Evolutionary conservation across 345 rosid species (phyloP).

Genomic region (Geranium rotundifolium): DNA sequence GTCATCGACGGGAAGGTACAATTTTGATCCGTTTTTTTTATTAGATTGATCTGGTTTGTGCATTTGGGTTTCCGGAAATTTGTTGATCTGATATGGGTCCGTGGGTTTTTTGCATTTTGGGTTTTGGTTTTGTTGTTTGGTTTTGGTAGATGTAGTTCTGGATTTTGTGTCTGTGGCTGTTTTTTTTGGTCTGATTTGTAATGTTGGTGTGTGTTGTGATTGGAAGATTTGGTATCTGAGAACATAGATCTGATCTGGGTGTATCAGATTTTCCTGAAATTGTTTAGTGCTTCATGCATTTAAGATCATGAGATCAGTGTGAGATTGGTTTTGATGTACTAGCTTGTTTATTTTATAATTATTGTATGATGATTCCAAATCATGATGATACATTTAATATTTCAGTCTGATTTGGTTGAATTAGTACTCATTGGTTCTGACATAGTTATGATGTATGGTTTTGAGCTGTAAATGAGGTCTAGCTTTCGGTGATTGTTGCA

Average conservation of each 20-base stretch:
- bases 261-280: no score
- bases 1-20: constrained; percentile 77
- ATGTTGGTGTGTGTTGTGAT: not conserved
- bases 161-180: not conserved
- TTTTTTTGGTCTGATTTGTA: not conserved
- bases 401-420: no score
- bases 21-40: not conserved
- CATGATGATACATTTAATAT: not conserved
- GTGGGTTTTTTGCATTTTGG: not conserved
- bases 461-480: no score
- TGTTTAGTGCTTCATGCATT: no score
- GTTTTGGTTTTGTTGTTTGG: not conserved
- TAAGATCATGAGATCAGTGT: no score
- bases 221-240: not conserved
- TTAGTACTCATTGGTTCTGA: not conserved
- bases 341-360: not conserved
- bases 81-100: not conserved
- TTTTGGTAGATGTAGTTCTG: not conserved
- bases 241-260: not conserved
- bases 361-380: not conserved
- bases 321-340: not conserved
- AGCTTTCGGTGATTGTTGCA: not conserved
- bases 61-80: not conserved
- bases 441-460: not conserved
- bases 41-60: not conserved